phyloP scores from a whole-genome alignment of 352 stramenopile species.

The Globisporangium barbulae region DNA sequence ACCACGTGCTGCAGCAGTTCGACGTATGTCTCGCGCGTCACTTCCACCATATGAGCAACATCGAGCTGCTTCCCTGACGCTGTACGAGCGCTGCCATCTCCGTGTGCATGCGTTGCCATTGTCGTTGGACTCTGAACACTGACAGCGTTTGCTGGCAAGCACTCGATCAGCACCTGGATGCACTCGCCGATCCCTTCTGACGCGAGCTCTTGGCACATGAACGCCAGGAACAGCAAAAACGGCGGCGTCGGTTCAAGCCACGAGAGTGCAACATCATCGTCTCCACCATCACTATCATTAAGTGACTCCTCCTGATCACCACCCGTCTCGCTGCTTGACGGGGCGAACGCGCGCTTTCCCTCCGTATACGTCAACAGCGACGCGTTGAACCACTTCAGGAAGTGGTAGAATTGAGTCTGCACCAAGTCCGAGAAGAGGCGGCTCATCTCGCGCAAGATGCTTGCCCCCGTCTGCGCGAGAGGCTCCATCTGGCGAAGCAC shows the following conservation, averaged over 20 bases:
- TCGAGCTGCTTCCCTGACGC: conserved; percentile 28
- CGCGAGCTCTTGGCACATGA: conserved; percentile 61
- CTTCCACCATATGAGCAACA: conserved; percentile 71
- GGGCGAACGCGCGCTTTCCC: conserved; percentile 51
- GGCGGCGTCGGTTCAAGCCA: conserved; percentile 59
- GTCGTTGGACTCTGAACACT: conserved; percentile 3
- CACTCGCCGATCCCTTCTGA: conserved; percentile 66
- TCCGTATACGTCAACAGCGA: conserved; percentile 67
- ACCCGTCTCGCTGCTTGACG: not conserved
- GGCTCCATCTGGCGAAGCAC: conserved; percentile 78
- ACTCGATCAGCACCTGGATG: conserved; percentile 67
- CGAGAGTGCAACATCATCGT: conserved; percentile 37
- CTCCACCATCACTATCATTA: conserved; percentile 15
- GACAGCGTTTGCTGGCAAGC: conserved; percentile 39
- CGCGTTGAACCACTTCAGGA: conserved; percentile 79
- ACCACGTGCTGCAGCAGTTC: conserved; percentile 63
- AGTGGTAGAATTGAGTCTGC: conserved; percentile 76
- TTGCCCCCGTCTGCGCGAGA: conserved; percentile 61
- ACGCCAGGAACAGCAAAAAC: conserved; percentile 73
- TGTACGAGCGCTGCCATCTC: conserved; percentile 5
- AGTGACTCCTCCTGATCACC: conserved; percentile 4
- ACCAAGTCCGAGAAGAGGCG: conserved; percentile 75
- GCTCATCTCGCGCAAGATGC: conserved; percentile 69
- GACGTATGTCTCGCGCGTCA: conserved; percentile 54
- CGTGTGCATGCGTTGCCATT: not conserved